phyloP scores from a whole-genome alignment of 805 yeast species.

The Sporopachydermia lactativora region DNA sequence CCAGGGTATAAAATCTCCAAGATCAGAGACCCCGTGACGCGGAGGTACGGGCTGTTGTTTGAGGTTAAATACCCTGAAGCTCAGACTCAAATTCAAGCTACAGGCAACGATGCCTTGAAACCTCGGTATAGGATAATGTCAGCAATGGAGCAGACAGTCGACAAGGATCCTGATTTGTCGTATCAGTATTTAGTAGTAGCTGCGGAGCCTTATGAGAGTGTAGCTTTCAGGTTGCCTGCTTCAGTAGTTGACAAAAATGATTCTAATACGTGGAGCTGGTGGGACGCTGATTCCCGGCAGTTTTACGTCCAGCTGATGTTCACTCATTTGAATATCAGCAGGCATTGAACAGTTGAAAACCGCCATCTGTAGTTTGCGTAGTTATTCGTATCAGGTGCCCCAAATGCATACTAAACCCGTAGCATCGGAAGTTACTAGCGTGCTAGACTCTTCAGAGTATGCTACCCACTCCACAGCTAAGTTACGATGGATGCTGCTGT shows the following conservation, averaged over 20 bases:
- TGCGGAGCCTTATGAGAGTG: conserved; percentile 84
- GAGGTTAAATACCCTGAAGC: conserved; percentile 39
- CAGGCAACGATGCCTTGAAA: conserved; percentile 15
- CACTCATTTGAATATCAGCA: neutral
- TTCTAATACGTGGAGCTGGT: conserved; percentile 44
- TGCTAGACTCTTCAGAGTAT: no score
- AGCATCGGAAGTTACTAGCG: no score
- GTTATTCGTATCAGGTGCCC: no score
- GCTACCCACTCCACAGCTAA: no score
- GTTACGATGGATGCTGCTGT: no score
- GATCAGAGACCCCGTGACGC: conserved; percentile 45
- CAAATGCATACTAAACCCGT: no score
- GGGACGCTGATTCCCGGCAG: conserved; percentile 57
- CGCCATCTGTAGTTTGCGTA: no score
- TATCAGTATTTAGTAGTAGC: conserved; percentile 65
- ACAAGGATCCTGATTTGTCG: conserved; percentile 26
- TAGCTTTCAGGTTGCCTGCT: conserved; percentile 62
- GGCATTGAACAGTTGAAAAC: no score
- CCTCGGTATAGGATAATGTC: conserved; percentile 72
- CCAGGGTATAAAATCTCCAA: conserved; percentile 62
- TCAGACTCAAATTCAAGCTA: conserved; percentile 20
- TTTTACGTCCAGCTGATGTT: conserved; percentile 63
- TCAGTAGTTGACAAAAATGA: conserved; percentile 30
- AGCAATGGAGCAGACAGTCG: conserved; percentile 49
- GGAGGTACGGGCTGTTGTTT: conserved; percentile 50